Conservation (phyloP, 345 rosid genomes). For the Fremontodendron californicum region DNA sequence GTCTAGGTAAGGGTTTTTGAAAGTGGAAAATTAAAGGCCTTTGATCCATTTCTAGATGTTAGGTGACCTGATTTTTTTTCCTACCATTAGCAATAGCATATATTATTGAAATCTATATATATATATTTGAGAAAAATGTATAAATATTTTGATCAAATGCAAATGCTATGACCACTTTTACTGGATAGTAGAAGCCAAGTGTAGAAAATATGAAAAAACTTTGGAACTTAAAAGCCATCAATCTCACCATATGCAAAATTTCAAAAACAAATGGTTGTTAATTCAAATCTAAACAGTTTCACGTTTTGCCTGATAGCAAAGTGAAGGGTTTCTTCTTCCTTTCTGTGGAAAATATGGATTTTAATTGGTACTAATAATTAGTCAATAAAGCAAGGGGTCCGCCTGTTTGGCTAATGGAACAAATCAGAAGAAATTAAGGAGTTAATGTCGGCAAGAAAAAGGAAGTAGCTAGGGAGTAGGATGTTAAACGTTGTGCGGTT, state of each 20-base stretch:
- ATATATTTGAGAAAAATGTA: neutral
- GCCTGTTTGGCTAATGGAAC: neutral
- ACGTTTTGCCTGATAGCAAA: neutral
- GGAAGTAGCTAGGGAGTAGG: too few relatives aligned
- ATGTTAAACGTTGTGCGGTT: neutral
- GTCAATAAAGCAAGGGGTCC: neutral
- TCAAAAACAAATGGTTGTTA: neutral
- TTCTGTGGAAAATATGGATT: neutral
- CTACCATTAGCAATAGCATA: neutral
- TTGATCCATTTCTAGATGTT: neutral
- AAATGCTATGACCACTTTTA: neutral
- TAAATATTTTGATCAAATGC: neutral
- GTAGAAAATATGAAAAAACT: neutral
- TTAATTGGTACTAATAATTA: neutral
- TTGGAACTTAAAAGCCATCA: neutral
- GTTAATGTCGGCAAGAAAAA: neutral
- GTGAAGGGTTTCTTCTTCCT: neutral
- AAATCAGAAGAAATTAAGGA: neutral
- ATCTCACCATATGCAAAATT: neutral
- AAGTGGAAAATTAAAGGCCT: neutral
- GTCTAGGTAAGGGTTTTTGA: neutral
- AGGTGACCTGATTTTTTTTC: neutral
- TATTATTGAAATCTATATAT: too few relatives aligned
- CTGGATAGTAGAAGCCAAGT: neutral
- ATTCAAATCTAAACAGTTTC: neutral